Evolutionary conservation across 768 basidiomycete species (phyloP).

Genomic region (Mycena epipterygia): DNA sequence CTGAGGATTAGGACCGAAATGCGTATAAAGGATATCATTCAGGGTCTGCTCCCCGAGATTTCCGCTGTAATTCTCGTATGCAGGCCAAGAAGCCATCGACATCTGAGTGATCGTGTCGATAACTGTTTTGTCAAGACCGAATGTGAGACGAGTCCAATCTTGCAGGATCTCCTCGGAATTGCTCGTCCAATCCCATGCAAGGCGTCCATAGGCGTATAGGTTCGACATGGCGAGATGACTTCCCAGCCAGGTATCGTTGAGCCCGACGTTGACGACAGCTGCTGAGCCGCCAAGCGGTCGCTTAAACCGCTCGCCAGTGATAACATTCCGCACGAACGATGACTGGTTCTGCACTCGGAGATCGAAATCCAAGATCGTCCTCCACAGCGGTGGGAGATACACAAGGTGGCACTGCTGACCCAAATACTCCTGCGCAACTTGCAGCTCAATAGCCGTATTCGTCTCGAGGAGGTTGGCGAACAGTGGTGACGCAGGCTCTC

Average conservation of each 20-base stretch:
- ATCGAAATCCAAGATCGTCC: conserved; percentile 35
- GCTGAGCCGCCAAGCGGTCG: conserved; percentile 33
- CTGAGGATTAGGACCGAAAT: conserved; percentile 35
- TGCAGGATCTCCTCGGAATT: conserved; percentile 34
- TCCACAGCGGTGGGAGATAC: conserved; percentile 35
- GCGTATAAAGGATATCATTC: conserved; percentile 34
- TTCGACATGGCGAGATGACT: conserved; percentile 37
- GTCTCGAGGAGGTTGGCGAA: conserved; percentile 34
- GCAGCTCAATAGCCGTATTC: conserved; percentile 32
- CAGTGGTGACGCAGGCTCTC: conserved; percentile 34
- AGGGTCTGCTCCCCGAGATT: conserved; percentile 36
- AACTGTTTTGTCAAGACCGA: conserved; percentile 31
- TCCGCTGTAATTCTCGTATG: conserved; percentile 35
- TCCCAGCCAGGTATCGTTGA: conserved; percentile 34
- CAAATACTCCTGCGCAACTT: conserved; percentile 35
- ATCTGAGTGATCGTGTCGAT: conserved; percentile 32
- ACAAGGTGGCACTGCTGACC: conserved; percentile 35
- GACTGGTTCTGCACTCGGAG: conserved; percentile 34
- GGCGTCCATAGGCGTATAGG: conserved; percentile 34
- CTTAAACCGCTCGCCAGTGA: conserved; percentile 33
- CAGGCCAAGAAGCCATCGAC: conserved; percentile 36
- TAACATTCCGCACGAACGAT: conserved; percentile 30
- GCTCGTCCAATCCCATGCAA: conserved; percentile 34
- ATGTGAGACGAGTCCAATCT: conserved; percentile 36
- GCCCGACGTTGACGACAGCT: conserved; percentile 34